Percentiles rank a stretch among this genome's conserved stretches.
Evolutionary conservation across 1,284 basidiomycete species (phyloP).

Genomic region (Sanghuangporus baumii): DNA sequence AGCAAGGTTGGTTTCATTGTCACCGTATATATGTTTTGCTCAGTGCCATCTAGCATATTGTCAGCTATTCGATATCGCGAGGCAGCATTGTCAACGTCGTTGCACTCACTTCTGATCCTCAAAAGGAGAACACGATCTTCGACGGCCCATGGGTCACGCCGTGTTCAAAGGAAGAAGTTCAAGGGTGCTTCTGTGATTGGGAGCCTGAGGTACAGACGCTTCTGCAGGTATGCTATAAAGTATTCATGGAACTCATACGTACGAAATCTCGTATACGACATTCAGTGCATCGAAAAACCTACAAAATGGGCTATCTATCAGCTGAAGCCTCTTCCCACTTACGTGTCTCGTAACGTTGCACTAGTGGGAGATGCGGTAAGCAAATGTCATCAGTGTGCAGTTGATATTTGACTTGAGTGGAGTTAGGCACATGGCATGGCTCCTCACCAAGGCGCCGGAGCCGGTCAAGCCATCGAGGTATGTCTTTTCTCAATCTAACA

Average conservation of each 20-base stretch:
- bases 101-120: constrained; percentile 37
- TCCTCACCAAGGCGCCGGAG: constrained; percentile 33
- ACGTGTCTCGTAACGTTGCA: constrained; percentile 14
- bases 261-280: neutral
- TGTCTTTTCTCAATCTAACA: constrained; percentile 3
- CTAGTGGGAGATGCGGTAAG: constrained; percentile 18
- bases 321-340: constrained; percentile 9
- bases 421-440: constrained; percentile 34
- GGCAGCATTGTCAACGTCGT: constrained; percentile 44
- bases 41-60: constrained; percentile 33
- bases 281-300: constrained; percentile 18
- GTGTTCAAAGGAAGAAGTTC: constrained; percentile 32
- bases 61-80: constrained; percentile 43
- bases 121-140: constrained; percentile 36
- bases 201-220: constrained; percentile 42
- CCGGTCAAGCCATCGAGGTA: constrained; percentile 35
- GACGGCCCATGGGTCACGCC: constrained; percentile 37
- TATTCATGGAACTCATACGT: neutral
- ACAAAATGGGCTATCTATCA: constrained; percentile 18
- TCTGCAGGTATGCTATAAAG: constrained; percentile 31
- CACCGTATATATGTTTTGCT: neutral
- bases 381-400: neutral
- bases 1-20: constrained; percentile 29
- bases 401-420: neutral
- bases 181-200: constrained; percentile 36